A percentile compares a stretch with the other conserved stretches of the same genome.
These are phyloP conservation scores for Claviceps humidiphila DNA, from an alignment of 2,329 filamentous ascomycete genomes.

Conservation along the genomic window DNA sequence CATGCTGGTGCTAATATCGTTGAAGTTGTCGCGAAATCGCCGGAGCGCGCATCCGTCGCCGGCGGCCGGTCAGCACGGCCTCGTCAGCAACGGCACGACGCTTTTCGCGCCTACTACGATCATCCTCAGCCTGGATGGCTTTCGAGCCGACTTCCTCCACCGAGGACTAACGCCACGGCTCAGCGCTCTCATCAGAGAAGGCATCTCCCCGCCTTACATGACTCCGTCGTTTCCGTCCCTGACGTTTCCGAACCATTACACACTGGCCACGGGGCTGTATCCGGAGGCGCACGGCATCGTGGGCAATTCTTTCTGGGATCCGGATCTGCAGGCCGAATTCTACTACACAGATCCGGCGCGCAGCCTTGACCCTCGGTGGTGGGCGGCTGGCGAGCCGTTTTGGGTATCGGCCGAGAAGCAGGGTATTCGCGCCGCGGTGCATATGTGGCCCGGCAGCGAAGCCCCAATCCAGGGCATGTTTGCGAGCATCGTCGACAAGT, in stretches of 20 bases:
- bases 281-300: slow-evolving; percentile 90
- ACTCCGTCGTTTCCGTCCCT: slow-evolving; percentile 88
- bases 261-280: slow-evolving; percentile 79
- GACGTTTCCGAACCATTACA: slow-evolving; percentile 95
- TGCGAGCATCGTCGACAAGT: slow-evolving; percentile 73
- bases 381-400: slow-evolving; percentile 72
- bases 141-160: slow-evolving; percentile 84
- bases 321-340: slow-evolving; percentile 62
- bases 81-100: slow-evolving; percentile 70
- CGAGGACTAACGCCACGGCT: slow-evolving; percentile 74
- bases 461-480: slow-evolving; percentile 65
- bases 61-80: slow-evolving; percentile 9
- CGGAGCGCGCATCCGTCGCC: slow-evolving; percentile 15
- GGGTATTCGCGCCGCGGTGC: slow-evolving; percentile 66
- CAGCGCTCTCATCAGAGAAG: slow-evolving; percentile 63
- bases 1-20: slow-evolving; percentile 42
- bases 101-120: slow-evolving; percentile 86
- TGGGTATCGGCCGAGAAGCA: slow-evolving; percentile 87
- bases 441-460: slow-evolving; percentile 98
- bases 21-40: slow-evolving; percentile 41
- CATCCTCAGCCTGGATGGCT: slow-evolving; percentile 86
- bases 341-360: slow-evolving; percentile 66
- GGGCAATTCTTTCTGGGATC: slow-evolving; percentile 91
- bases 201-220: slow-evolving; percentile 88
- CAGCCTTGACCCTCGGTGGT: slow-evolving; percentile 82